Evolutionary conservation across 1,284 basidiomycete species (phyloP), one percentile per base, ranked within the genome.

Genomic region (Irpex sp.): DNA sequence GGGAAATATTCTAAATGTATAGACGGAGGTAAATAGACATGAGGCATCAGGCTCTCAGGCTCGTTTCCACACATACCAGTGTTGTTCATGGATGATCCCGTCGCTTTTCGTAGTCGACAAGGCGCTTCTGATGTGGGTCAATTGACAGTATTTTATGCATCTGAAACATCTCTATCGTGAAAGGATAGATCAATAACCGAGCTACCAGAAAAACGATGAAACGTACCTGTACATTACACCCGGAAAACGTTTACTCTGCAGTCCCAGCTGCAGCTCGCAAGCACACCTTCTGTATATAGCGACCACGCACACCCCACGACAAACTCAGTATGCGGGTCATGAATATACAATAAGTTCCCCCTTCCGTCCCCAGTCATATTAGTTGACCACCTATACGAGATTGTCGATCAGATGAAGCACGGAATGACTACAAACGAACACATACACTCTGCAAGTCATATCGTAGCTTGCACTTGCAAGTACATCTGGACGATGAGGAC

Each of bases 201-300:
- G 39, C 11, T 46, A 11, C 39, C 39, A 46, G 39, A 15, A 13
- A 46, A n/a, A 15, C 4, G 3, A 13, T 46, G 39, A 46, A 13
- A 46, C 39, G n/a, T 11, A 46, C 39, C 39, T 46, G 39, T 46
- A n/a, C 8, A 51, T 55, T 36, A 55, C 21, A 84, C 75, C 62
- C 83, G 84, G 73, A 91, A 95, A 62, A 97, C 78, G 76, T 92
- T 88, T 58, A 96, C 77, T 75, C 88, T 85, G 68, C 89, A 86
- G 69, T 98, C 95, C 96, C 95, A 98, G 58, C 92, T 88, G 71
- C 92, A 95, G 67, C 88, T 95, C 19, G 93, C 95, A 59, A 98
- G 70, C 15, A 95, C 72, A 1, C 92, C 92, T 68, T 92, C 88
- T 61, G 97, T 92, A 67, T 92, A 97, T 68, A 93, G 70, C 15